A percentile compares a stretch with the other conserved stretches of the same genome.
phyloP scores from a whole-genome alignment of 2,329 filamentous ascomycete species.

The Aspergillus cejpii region DNA sequence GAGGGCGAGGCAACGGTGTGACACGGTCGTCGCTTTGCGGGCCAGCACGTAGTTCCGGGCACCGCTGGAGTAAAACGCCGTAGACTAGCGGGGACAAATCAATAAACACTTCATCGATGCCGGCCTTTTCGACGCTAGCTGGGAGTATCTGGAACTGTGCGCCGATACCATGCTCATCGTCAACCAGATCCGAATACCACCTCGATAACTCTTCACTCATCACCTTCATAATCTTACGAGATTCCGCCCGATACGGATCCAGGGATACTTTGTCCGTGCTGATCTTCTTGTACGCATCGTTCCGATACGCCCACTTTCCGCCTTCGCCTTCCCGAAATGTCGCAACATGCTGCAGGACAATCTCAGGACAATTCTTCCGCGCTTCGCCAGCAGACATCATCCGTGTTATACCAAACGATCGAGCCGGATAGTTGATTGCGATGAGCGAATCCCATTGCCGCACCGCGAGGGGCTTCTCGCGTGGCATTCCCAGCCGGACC shows the following conservation, averaged over 20 bases:
- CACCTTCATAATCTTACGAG: conserved; percentile 68
- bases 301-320: conserved; percentile 76
- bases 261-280: conserved; percentile 87
- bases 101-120: conserved; percentile 91
- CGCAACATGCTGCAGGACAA: conserved; percentile 86
- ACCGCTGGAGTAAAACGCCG: conserved; percentile 64
- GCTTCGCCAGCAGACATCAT: conserved; percentile 77
- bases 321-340: conserved; percentile 91
- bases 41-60: conserved; percentile 59
- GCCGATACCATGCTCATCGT: conserved; percentile 8
- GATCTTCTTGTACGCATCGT: conserved; percentile 72
- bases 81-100: conserved; percentile 84
- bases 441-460: conserved; percentile 96
- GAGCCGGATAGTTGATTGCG: conserved; percentile 90
- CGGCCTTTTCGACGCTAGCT: conserved; percentile 76
- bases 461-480: conserved; percentile 77
- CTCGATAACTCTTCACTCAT: conserved; percentile 67
- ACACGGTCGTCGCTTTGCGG: conserved; percentile 46
- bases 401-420: conserved; percentile 68
- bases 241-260: conserved; percentile 83
- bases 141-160: conserved; percentile 25
- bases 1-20: conserved; percentile 67
- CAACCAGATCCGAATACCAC: conserved; percentile 24
- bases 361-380: conserved; percentile 72
- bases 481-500: conserved; percentile 67